A percentile compares a stretch with the other conserved stretches of the same genome.
These are phyloP conservation scores for Fusarium siculi DNA, from an alignment of 2,329 filamentous ascomycete genomes.

Conservation along the genomic window DNA sequence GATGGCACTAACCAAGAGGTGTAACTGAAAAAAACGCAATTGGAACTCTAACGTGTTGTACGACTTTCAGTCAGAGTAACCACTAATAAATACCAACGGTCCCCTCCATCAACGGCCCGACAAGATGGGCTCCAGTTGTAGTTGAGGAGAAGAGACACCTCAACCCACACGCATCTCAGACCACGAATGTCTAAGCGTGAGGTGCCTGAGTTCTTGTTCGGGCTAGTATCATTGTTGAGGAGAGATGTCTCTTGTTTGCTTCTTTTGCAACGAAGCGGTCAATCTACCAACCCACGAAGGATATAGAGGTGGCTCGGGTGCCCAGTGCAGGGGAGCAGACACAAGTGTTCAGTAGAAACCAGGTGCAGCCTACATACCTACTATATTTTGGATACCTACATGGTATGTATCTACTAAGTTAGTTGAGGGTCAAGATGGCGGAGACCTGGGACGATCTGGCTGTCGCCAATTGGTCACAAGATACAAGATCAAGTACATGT, in stretches of 20 bases:
- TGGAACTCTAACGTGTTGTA: constrained; percentile 6
- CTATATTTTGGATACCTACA: neutral
- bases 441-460: constrained; percentile 23
- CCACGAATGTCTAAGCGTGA: constrained; percentile 18
- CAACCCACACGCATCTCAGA: constrained; percentile 19
- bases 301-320: neutral
- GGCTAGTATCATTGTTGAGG: constrained; percentile 7
- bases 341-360: constrained; percentile 35
- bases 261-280: constrained; percentile 33
- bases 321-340: constrained; percentile 9
- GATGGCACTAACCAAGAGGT: neutral
- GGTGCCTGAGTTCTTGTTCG: neutral
- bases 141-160: constrained; percentile 17
- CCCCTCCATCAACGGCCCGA: constrained; percentile 38
- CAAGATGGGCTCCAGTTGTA: constrained; percentile 16
- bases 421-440: constrained; percentile 27
- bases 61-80: constrained; percentile 5
- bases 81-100: constrained; percentile 9
- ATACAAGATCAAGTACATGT: constrained; percentile 17
- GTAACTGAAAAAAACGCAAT: neutral
- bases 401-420: neutral
- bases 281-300: neutral
- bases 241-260: constrained; percentile 5
- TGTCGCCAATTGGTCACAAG: constrained; percentile 34
- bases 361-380: neutral